Evolutionary conservation across 2,329 filamentous ascomycete species (phyloP), one percentile per base, ranked within the genome.

Genomic region (Arthrobotrys entomopaga): DNA sequence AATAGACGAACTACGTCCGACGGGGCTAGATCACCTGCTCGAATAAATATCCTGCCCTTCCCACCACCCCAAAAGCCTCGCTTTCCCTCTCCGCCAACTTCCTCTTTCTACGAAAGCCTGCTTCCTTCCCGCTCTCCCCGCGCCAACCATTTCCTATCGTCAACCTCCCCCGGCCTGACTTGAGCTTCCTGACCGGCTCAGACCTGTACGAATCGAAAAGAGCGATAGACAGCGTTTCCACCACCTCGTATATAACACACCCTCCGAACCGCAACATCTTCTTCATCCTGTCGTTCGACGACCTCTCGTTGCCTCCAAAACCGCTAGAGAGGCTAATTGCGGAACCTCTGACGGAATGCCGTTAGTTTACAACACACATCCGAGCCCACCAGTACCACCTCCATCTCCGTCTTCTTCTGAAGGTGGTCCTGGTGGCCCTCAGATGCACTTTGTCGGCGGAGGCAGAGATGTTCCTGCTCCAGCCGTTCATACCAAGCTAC

Each of bases 281-380:
- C 60, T 26, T 22, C 29, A 56, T 56, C 60, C 50, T 65, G 60
- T 34, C 38, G 16, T 20, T 20, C 22, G n/a, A 22, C 52, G 22
- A 49, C 63, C 29, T 38, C 20, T 58, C 20, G 46, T 43, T 29
- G 67, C 67, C 69, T 73, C 69, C 56, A 61, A 73, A 24, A 66
- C 69, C 69, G 69, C 69, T 73, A 65, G 63, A 73, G 69, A 73
- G 69, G 69, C 69, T 58, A 73, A 73, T 73, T 59, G 69, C 69
- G 69, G 69, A 63, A 43, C 69, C 2, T 61, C 69, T 73, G 69
- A 66, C 69, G 69, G 69, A 56, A 73, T 73, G 69, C 69, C 69
- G 69, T 73, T 73, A 22, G 69, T 73, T 42, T 73, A 73, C 69
- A 73, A 73, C 69, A 73, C 69, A 42, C 61, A 73, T 19, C 61